Base-by-base conservation (phyloP, 2,329 filamentous ascomycete species). In the Elsinoe perseae region DNA sequence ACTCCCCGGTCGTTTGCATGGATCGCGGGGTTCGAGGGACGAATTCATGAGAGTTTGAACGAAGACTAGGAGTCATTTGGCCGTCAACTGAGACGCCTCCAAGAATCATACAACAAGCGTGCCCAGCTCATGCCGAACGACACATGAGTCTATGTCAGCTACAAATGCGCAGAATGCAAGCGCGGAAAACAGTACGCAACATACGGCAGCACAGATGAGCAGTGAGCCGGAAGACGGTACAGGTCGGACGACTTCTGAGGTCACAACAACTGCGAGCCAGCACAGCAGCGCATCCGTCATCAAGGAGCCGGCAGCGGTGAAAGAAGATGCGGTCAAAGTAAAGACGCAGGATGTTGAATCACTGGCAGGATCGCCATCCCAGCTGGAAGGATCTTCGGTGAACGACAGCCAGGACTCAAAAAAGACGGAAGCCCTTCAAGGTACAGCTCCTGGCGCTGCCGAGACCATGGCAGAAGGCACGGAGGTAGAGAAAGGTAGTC, bases 111-210 rank as follows among this genome's bases (percentile, higher is more conserved):
- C n/a, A 14, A 36, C 12, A 4, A 36, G 4, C 32, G n/a, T 3
- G 5, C 21, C 23, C 43, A 12, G 7, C 10, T 48, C 23, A 6
- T 9, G 18, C 21, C 23, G 8, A 16, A 32, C 18, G 25, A 32
- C 32, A 32, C 20, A 52, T 52, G 48, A 52, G 48, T 52, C 48
- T 52, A 52, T 52, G 48, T 52, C 48, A 52, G 30, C 48, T 36
- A 36, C 48, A 14, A 25, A 52, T 52, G 48, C 28, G 20, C 48
- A 32, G 20, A 18, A 34, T 38, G 28, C 25, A 21, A 16, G 48
- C 42, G 54, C 38, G 28, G 30, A 23, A 28, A 25, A 38, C 27
- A 34, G 32, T 10, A 25, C 20, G 52, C 56, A 50, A 28, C 27
- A 48, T 23, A 36, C 27, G 36, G 25, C 27, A 40, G 34, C 16